These are phyloP conservation scores for Pleurotus salmoneostramineus DNA, from an alignment of 768 basidiomycete genomes.

Conservation along the genomic window DNA sequence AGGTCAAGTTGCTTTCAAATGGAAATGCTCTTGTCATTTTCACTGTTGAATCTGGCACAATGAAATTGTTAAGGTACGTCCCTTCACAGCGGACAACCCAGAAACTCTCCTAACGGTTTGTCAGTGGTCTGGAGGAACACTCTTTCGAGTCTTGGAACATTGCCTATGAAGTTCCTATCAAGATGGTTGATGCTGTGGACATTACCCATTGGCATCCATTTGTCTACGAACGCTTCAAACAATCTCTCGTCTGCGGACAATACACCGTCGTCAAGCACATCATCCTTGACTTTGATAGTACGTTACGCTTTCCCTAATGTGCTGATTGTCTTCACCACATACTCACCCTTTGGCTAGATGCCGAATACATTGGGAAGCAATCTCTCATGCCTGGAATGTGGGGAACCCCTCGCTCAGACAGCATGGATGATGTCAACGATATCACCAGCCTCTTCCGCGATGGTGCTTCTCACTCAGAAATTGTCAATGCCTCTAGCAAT, in stretches of 20 bases:
- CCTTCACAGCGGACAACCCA: neutral
- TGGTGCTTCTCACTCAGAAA: constrained; percentile 3
- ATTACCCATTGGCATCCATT: neutral
- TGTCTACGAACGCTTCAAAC: neutral
- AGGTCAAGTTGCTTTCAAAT: constrained; percentile 9
- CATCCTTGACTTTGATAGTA: constrained; percentile 13
- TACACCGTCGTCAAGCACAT: constrained; percentile 6
- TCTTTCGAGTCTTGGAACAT: neutral
- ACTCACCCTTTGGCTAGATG: constrained; percentile 1
- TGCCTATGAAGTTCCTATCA: constrained; percentile 3
- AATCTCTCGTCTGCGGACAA: constrained; percentile 3
- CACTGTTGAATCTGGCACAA: constrained; percentile 7
- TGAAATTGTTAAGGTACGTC: neutral
- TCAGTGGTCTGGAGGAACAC: neutral
- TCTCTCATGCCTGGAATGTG: constrained; percentile 12
- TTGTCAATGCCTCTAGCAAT: constrained; percentile 5
- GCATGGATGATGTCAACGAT: neutral
- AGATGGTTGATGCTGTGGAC: neutral
- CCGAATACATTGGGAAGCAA: constrained; percentile 12
- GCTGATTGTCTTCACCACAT: neutral
- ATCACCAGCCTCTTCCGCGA: neutral
- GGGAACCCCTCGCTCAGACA: constrained; percentile 4
- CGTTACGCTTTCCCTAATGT: neutral
- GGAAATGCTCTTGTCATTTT: constrained; percentile 9
- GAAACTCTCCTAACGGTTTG: neutral